These are phyloP conservation scores for Eucalyptus curtisii DNA, from an alignment of 345 rosid genomes.

Conservation along the genomic window DNA sequence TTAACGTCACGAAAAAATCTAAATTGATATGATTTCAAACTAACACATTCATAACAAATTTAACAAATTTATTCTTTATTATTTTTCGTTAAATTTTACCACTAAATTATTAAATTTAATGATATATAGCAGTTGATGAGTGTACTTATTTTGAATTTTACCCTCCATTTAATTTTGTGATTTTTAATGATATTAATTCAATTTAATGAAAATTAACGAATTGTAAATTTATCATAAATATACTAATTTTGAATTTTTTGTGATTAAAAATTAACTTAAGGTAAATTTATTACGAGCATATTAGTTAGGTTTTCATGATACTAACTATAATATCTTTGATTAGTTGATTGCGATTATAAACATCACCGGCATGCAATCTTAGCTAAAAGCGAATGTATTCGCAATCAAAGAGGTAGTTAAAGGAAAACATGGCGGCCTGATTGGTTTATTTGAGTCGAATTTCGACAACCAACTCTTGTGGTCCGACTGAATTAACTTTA, in stretches of 20 bases:
- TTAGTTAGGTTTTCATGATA: accelerated
- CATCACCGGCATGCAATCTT: accelerated
- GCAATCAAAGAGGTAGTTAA: neutral
- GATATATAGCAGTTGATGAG: accelerated
- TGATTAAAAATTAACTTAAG: accelerated
- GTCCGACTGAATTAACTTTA: accelerated
- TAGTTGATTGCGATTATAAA: neutral
- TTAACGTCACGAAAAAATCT: too few relatives aligned
- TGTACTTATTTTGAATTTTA: accelerated
- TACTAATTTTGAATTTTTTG: accelerated
- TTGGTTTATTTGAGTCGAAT: neutral
- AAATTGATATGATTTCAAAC: too few relatives aligned
- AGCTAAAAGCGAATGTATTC: neutral
- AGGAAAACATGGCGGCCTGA: neutral
- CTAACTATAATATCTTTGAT: neutral
- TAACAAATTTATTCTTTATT: accelerated
- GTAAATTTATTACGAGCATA: accelerated
- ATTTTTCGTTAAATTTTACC: accelerated
- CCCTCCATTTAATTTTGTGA: accelerated
- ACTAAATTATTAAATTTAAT: accelerated
- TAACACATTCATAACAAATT: accelerated
- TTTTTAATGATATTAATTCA: too few relatives aligned
- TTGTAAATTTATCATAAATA: accelerated
- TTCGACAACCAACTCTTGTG: neutral
- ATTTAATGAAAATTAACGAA: too few relatives aligned